Conservation (phyloP, 192 early-diverging fungal genomes). For the Mortierella hygrophila region DNA sequence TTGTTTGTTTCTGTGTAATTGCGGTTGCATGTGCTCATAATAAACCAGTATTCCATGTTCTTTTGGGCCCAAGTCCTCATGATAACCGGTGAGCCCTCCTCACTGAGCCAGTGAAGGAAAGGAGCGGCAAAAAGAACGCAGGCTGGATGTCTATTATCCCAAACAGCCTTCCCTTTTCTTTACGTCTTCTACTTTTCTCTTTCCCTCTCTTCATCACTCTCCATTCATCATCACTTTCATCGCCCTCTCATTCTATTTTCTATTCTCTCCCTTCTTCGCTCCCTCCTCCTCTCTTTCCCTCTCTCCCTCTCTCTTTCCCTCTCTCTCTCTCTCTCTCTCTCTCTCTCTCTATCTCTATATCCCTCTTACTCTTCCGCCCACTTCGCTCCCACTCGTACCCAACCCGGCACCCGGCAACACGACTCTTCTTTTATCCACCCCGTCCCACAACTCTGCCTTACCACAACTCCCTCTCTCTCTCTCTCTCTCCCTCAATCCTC, state of each 20-base stretch:
- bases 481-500: neutral
- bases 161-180: neutral
- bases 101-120: neutral
- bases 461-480: neutral
- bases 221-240: constrained; percentile 6
- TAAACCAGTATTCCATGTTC: constrained; percentile 6
- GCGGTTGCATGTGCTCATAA: neutral
- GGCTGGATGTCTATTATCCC: neutral
- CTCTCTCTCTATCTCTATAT: neutral
- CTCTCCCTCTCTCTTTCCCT: neutral
- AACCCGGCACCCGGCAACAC: neutral
- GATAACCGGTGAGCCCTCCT: neutral
- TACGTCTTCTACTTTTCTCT: neutral
- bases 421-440: neutral
- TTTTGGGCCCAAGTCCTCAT: neutral
- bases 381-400: neutral
- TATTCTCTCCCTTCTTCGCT: neutral
- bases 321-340: neutral
- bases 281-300: neutral
- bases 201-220: neutral
- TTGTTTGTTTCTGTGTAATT: neutral
- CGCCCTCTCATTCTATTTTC: neutral
- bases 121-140: no score
- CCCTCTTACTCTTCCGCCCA: neutral
- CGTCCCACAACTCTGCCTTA: no score